Conservation (phyloP, 2,329 filamentous ascomycete genomes). For the Apiospora kogelbergensis region DNA sequence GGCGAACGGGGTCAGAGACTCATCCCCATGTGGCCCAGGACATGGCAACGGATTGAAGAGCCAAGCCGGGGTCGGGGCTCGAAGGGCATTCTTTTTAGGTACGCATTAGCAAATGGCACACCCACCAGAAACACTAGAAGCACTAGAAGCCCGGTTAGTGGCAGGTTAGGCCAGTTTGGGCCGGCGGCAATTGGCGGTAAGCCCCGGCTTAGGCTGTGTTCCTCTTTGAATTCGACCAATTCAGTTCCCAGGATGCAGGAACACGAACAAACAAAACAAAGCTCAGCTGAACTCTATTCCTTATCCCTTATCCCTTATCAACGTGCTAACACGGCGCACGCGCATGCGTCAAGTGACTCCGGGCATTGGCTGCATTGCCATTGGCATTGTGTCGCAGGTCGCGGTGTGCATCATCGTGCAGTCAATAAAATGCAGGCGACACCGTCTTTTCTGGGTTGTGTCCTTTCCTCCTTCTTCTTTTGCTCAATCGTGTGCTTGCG, state of each 20-base stretch:
- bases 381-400: not conserved
- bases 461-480: not conserved
- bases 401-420: not conserved
- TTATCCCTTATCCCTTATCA: not conserved
- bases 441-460: not conserved
- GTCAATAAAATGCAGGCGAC: not conserved
- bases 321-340: not conserved
- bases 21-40: not conserved
- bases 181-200: not conserved
- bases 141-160: no score
- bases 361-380: not conserved
- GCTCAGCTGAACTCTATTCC: not conserved
- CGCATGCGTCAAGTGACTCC: not conserved
- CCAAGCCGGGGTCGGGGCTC: not conserved
- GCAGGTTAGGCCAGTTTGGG: not conserved
- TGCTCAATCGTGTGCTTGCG: not conserved
- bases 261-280: not conserved
- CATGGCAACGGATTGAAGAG: not conserved
- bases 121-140: not conserved
- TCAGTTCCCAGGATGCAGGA: not conserved
- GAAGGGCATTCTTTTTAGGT: not conserved
- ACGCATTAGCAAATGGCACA: constrained; percentile 3
- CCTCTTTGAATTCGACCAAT: not conserved
- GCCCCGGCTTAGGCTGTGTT: not conserved
- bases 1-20: not conserved